phyloP scores from a whole-genome alignment of 2,329 filamentous ascomycete species.

The Biscogniauxia mediterranea region DNA sequence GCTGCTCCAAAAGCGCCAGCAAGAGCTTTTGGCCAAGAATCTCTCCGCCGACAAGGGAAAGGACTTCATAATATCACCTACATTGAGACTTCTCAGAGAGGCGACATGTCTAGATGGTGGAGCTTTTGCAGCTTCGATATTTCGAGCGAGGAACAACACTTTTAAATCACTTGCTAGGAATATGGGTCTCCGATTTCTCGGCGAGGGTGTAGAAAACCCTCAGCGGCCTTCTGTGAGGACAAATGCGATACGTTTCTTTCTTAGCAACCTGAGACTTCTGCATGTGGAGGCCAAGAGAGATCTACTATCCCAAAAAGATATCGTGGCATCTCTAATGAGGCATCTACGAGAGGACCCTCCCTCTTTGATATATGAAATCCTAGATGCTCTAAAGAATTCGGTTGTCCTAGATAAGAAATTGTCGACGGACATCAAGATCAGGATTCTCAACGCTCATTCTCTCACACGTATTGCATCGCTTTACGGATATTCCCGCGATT shows the following conservation, averaged over 20 bases:
- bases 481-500: constrained; percentile 59
- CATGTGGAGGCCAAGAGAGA: constrained; percentile 76
- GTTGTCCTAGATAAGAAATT: constrained; percentile 75
- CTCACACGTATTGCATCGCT: constrained; percentile 70
- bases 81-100: constrained; percentile 80
- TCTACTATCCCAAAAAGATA: constrained; percentile 73
- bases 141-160: constrained; percentile 73
- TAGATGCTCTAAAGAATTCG: constrained; percentile 67
- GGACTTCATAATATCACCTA: constrained; percentile 85
- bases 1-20: constrained; percentile 74
- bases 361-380: constrained; percentile 70
- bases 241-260: constrained; percentile 76
- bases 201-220: constrained; percentile 60
- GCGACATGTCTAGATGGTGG: constrained; percentile 85
- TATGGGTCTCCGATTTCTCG: constrained; percentile 65
- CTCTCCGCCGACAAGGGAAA: constrained; percentile 79
- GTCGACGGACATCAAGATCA: constrained; percentile 70
- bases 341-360: constrained; percentile 76
- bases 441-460: constrained; percentile 71
- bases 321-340: constrained; percentile 70
- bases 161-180: constrained; percentile 80
- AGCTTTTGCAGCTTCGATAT: constrained; percentile 71
- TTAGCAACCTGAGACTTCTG: constrained; percentile 77
- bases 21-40: constrained; percentile 76
- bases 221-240: constrained; percentile 77